Evolutionary conservation across 768 basidiomycete genomes (phyloP), one percentile per base, ranked within the genome.

Genomic region (Boletus tylopilopsis): DNA sequence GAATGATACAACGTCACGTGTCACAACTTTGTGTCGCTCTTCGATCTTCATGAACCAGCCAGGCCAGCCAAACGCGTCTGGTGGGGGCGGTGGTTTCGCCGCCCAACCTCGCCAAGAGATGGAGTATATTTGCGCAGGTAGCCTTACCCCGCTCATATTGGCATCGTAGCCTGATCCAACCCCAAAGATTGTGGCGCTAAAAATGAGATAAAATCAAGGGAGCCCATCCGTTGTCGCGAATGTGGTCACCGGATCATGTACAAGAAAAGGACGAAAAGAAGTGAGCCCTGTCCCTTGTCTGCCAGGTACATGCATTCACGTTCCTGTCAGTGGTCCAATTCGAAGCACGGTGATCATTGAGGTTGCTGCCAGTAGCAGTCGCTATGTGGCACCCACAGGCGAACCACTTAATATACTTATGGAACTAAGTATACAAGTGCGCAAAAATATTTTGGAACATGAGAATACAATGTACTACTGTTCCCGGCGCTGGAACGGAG

Each of bases 181-280:
- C 38, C 12, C 41, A 32, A 62, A 92, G 94, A 96, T 65, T 97
- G 94, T 66, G 90, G 91, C 52, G 87, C 86, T 1, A 88, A 88
- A 72, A 96, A 94, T 68, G 86, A 90, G 63, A 93, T 97, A 66
- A 87, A 84, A 69, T 76, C 90, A 8, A 76, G 91, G 51, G 95
- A 98, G 67, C 91, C 92, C 36, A 94, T 97, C 56, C 86, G 95
- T 49, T 98, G 95, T 71, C 79, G 89, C 58, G 93, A 97, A 64
- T 98, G 95, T 63, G 95, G 95, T 4, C 95, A 97, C 69, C 84
- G 95, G 45, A 95, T 98, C 67, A 94, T 98, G 91, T 97, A 96
- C 72, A 98, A 98, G 73, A 96, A 94, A 70, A 76, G 95, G 61
- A 95, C 94, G 21, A 90, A 80, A 64, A 77, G 92, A 76, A 94